Conservation (phyloP, 257 asterid genomes). For the Galeopsis tetrahit region DNA sequence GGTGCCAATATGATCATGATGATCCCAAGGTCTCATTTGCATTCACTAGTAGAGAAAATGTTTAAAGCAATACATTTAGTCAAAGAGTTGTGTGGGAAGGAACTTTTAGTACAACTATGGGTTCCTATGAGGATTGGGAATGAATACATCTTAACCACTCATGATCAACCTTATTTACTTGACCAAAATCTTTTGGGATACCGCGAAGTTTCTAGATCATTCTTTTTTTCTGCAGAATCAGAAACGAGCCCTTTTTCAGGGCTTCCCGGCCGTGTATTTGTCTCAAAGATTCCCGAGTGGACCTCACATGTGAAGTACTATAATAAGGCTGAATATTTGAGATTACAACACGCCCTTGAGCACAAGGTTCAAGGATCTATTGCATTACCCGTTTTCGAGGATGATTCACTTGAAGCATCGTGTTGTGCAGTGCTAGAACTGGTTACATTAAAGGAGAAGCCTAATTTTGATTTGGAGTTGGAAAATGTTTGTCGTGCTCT, state of each 20-base stretch:
- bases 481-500: conserved; percentile 57
- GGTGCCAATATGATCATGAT: too few relatives aligned
- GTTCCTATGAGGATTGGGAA: too few relatives aligned
- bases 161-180: too few relatives aligned
- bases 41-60: too few relatives aligned
- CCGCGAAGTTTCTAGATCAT: conserved; percentile 77
- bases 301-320: conserved; percentile 75
- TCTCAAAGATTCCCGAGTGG: conserved; percentile 82
- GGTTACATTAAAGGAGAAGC: too few relatives aligned
- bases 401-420: too few relatives aligned
- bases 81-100: too few relatives aligned
- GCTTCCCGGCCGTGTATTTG: conserved; percentile 87
- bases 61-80: too few relatives aligned
- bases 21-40: too few relatives aligned
- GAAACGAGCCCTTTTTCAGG: conserved; percentile 58
- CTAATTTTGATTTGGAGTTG: conserved; percentile 64
- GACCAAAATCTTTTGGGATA: conserved; percentile 78
- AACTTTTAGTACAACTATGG: too few relatives aligned
- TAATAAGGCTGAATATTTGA: too few relatives aligned
- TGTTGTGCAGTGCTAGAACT: too few relatives aligned
- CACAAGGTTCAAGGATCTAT: conserved; percentile 76
- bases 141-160: conserved; percentile 64
- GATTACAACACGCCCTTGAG: conserved; percentile 61
- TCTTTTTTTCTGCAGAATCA: conserved; percentile 61
- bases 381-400: conserved; percentile 76